Conservation (phyloP, 495 filamentous ascomycete species). For the Hypoxylon intermedium region DNA sequence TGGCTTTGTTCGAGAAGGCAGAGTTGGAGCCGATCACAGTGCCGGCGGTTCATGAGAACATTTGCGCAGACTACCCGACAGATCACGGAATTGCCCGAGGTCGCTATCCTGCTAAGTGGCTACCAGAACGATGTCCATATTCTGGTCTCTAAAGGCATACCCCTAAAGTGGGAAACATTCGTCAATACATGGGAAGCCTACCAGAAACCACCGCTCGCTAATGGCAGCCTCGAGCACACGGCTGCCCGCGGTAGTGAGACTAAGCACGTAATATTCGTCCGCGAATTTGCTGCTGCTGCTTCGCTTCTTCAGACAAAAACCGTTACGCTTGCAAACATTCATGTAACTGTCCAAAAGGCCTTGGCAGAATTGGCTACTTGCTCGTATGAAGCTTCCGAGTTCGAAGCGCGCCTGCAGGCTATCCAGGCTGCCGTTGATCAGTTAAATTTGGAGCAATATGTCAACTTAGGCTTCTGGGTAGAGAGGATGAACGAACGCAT, state of each 20-base stretch:
- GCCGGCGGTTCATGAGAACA: constrained; percentile 83
- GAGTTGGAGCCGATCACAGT: no score
- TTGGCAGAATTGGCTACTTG: constrained; percentile 84
- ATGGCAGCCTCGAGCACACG: constrained; percentile 65
- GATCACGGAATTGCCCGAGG: constrained; percentile 82
- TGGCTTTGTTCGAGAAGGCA: no score
- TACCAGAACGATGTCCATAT: constrained; percentile 86
- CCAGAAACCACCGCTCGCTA: constrained; percentile 70
- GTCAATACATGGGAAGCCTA: constrained; percentile 95
- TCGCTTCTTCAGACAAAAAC: constrained; percentile 88
- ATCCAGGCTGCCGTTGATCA: constrained; percentile 93
- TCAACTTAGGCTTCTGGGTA: constrained; percentile 90
- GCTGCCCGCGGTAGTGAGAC: constrained; percentile 72
- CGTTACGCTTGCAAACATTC: constrained; percentile 74
- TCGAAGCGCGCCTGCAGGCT: constrained; percentile 78
- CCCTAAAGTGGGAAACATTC: constrained; percentile 94
- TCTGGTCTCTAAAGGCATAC: constrained; percentile 83
- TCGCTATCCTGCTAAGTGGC: constrained; percentile 83
- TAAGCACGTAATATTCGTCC: constrained; percentile 93
- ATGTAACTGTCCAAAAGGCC: constrained; percentile 82
- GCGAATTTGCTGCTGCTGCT: constrained; percentile 85
- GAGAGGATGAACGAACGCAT: constrained; percentile 82
- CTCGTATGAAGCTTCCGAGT: constrained; percentile 75
- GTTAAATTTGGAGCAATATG: constrained; percentile 92
- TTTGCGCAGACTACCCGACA: constrained; percentile 83